phyloP scores from a whole-genome alignment of 495 filamentous ascomycete species.

The Hypoxylon subgilvum region DNA sequence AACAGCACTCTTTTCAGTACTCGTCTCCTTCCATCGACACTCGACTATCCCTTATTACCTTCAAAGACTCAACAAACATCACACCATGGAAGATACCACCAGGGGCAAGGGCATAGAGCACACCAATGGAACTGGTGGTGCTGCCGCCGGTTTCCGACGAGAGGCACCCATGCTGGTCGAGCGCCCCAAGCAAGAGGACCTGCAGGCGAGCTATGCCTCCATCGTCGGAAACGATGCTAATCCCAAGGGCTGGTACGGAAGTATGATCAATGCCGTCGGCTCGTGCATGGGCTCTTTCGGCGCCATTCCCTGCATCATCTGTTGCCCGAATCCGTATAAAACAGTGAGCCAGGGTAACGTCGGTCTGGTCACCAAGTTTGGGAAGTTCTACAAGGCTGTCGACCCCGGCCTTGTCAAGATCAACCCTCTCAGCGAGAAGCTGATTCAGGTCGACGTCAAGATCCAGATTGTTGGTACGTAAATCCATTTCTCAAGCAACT shows the following conservation, averaged over 20 bases:
- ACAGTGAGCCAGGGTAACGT: constrained; percentile 91
- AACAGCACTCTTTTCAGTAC: background rate
- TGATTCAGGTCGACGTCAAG: constrained; percentile 96
- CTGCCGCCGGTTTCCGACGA: constrained; percentile 45
- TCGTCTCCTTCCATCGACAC: background rate
- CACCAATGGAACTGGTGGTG: constrained; percentile 28
- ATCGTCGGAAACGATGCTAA: constrained; percentile 74
- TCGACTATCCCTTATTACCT: background rate
- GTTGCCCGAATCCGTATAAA: constrained; percentile 97
- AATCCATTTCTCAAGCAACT: background rate
- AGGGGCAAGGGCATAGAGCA: constrained; percentile 27
- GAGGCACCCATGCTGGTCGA: constrained; percentile 73
- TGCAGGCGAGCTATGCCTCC: constrained; percentile 87
- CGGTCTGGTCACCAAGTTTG: constrained; percentile 92
- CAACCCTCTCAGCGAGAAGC: constrained; percentile 90
- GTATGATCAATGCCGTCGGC: constrained; percentile 83
- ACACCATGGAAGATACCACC: constrained; percentile 18
- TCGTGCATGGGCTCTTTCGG: constrained; percentile 77
- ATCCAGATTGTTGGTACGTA: constrained; percentile 88
- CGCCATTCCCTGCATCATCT: constrained; percentile 89
- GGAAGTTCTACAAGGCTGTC: constrained; percentile 93
- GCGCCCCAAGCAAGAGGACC: constrained; percentile 78
- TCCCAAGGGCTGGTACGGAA: constrained; percentile 87
- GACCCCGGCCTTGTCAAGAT: constrained; percentile 97
- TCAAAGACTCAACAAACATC: background rate